A percentile compares a stretch with the other conserved stretches of the same genome.
Evolutionary conservation across 306 rosid species (phyloP).

Genomic region (Phaseolus lunatus): DNA sequence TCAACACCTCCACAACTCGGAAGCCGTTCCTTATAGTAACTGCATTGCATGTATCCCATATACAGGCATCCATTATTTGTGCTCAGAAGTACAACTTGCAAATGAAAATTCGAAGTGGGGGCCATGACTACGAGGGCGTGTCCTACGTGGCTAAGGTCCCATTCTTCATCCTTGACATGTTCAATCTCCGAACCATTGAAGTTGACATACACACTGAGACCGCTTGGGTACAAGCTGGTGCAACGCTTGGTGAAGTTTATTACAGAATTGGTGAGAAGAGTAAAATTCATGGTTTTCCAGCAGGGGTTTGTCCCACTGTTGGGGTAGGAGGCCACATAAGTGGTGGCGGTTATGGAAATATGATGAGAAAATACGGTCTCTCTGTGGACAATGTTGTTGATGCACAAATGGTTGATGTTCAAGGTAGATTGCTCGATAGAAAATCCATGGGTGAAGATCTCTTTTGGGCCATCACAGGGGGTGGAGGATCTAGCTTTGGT

Average conservation of each 20-base stretch:
- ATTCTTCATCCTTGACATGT: conserved; percentile 76
- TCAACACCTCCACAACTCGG: conserved; percentile 60
- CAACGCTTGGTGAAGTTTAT: conserved; percentile 72
- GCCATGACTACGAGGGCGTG: conserved; percentile 74
- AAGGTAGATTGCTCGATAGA: conserved; percentile 65
- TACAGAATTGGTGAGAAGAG: conserved; percentile 65
- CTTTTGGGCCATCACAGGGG: conserved; percentile 91
- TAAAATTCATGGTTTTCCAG: conserved; percentile 67
- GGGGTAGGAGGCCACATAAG: conserved; percentile 82
- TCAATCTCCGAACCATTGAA: conserved; percentile 61
- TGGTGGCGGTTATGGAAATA: conserved; percentile 82
- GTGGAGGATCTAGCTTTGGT: conserved; percentile 83
- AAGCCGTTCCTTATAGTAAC: conserved; percentile 71
- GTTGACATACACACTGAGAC: conserved; percentile 56
- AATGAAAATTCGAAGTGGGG: conserved; percentile 77
- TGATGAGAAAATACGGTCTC: conserved; percentile 75
- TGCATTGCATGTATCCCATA: conserved; percentile 65
- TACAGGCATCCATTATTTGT: conserved; percentile 59
- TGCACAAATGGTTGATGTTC: conserved; percentile 62
- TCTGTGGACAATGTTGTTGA: conserved; percentile 69
- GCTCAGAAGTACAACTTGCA: conserved; percentile 60
- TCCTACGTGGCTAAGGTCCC: conserved; percentile 65
- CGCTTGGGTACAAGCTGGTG: conserved; percentile 73
- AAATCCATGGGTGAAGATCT: conserved; percentile 80
- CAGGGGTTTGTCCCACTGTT: conserved; percentile 83